phyloP scores from a whole-genome alignment of 208 protist species.

The Endotrypanum monterogeii region DNA sequence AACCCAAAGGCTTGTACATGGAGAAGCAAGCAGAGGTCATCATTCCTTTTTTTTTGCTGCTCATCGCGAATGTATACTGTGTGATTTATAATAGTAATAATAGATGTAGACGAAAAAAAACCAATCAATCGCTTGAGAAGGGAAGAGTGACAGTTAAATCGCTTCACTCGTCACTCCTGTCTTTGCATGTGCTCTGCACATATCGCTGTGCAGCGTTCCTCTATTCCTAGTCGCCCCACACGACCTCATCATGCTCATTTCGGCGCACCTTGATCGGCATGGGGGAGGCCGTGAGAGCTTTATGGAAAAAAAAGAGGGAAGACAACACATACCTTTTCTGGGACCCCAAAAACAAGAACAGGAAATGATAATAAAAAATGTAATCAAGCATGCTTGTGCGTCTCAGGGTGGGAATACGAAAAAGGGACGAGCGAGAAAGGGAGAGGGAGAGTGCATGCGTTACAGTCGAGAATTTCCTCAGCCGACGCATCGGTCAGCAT shows the following conservation, averaged over 20 bases:
- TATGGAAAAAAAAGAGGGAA: background rate
- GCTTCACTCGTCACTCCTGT: background rate
- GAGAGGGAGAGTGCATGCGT: too few relatives aligned
- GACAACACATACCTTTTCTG: too few relatives aligned
- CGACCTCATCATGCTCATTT: background rate
- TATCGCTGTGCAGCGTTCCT: background rate
- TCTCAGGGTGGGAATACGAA: too few relatives aligned
- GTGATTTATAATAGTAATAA: background rate
- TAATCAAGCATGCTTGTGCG: background rate
- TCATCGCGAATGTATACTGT: background rate
- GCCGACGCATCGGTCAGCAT: background rate
- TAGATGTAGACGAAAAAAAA: background rate
- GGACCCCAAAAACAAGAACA: background rate
- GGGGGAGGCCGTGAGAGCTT: background rate
- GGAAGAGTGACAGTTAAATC: background rate
- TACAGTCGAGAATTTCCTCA: too few relatives aligned
- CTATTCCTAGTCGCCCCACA: background rate
- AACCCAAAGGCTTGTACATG: too few relatives aligned
- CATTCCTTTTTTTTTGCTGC: background rate
- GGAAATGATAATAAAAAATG: background rate
- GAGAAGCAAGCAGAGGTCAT: background rate
- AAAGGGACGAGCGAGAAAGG: too few relatives aligned
- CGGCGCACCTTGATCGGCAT: background rate
- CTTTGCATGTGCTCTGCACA: background rate
- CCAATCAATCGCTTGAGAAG: too few relatives aligned